These are phyloP conservation scores for Beta corolliflora DNA, from an alignment of 179 eudicot genomes.

Conservation along the genomic window DNA sequence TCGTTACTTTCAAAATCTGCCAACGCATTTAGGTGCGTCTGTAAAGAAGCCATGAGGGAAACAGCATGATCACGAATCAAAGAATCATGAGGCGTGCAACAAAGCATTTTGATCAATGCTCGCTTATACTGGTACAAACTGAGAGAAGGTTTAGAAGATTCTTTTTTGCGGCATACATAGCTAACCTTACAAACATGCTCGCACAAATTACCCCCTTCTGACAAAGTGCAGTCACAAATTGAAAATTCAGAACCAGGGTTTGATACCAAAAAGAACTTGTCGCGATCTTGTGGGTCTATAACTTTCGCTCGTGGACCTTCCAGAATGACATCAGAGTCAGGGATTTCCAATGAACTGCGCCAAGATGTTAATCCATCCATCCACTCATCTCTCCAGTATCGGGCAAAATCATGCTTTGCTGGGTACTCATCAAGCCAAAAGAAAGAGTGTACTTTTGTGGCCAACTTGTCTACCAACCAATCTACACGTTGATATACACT, in stretches of 20 bases:
- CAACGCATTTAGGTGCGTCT: constrained; percentile 51
- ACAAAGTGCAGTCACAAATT: constrained; percentile 68
- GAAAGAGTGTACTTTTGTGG: constrained; percentile 84
- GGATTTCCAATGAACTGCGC: constrained; percentile 61
- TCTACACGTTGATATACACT: constrained; percentile 67
- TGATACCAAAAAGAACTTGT: constrained; percentile 41
- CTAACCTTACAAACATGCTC: constrained; percentile 76
- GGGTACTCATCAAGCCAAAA: constrained; percentile 95
- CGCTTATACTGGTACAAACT: constrained; percentile 62
- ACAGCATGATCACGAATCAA: constrained; percentile 88
- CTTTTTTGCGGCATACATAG: constrained; percentile 47
- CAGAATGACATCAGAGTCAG: constrained; percentile 60
- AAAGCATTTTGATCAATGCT: constrained; percentile 60
- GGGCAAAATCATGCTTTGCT: constrained; percentile 72
- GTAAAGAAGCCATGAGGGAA: constrained; percentile 70
- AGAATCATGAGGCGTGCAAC: constrained; percentile 68
- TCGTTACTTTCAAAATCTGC: constrained; percentile 29
- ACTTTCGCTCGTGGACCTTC: constrained; percentile 64
- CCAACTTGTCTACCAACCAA: constrained; percentile 84
- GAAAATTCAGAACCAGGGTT: constrained; percentile 85
- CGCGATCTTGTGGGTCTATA: constrained; percentile 48
- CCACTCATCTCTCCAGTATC: constrained; percentile 88
- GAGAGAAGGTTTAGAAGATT: constrained; percentile 49
- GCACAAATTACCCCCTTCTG: constrained; percentile 73
- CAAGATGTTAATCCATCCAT: constrained; percentile 66